A percentile compares a stretch with the other conserved stretches of the same genome.
phyloP scores from a whole-genome alignment of 805 yeast genomes.

The Zygoascus biomembranicola region DNA sequence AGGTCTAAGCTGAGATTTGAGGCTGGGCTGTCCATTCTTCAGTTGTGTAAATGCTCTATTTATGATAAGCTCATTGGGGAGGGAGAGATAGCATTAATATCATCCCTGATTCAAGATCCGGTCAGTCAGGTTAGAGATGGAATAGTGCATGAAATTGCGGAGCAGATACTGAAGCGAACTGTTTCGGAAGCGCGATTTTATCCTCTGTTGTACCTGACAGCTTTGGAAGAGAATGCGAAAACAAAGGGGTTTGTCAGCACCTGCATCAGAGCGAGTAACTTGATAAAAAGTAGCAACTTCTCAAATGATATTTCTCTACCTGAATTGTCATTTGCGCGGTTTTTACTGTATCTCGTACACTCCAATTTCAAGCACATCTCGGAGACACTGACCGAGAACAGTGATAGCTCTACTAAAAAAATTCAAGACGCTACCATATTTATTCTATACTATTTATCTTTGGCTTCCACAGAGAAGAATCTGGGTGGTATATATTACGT shows the following conservation, averaged over 20 bases:
- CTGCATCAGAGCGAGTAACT: conserved; percentile 62
- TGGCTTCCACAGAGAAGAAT: conserved; percentile 57
- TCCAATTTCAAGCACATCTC: conserved; percentile 40
- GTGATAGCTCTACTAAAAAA: conserved; percentile 11
- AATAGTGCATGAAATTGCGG: conserved; percentile 45
- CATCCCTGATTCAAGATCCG: conserved; percentile 61
- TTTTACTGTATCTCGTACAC: conserved; percentile 65
- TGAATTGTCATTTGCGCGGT: conserved; percentile 60
- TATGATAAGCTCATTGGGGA: conserved; percentile 48
- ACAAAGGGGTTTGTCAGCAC: conserved; percentile 46
- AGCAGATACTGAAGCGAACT: conserved; percentile 39
- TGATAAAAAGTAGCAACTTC: conserved; percentile 11
- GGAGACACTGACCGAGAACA: conserved; percentile 3
- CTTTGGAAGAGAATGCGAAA: conserved; percentile 58
- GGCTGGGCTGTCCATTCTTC: conserved; percentile 60
- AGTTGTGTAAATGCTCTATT: conserved; percentile 48
- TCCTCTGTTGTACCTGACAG: conserved; percentile 62
- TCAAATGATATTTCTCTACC: conserved; percentile 32
- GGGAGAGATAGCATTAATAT: conserved; percentile 42
- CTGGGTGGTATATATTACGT: conserved; percentile 66
- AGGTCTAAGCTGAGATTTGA: conserved; percentile 24
- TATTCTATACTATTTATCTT: conserved; percentile 49
- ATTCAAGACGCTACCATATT: conserved; percentile 45
- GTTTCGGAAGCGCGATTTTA: conserved; percentile 57
- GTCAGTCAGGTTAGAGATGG: conserved; percentile 44